Conservation (phyloP, 2,329 filamentous ascomycete species). For the Dactylonectria macrodidyma region DNA sequence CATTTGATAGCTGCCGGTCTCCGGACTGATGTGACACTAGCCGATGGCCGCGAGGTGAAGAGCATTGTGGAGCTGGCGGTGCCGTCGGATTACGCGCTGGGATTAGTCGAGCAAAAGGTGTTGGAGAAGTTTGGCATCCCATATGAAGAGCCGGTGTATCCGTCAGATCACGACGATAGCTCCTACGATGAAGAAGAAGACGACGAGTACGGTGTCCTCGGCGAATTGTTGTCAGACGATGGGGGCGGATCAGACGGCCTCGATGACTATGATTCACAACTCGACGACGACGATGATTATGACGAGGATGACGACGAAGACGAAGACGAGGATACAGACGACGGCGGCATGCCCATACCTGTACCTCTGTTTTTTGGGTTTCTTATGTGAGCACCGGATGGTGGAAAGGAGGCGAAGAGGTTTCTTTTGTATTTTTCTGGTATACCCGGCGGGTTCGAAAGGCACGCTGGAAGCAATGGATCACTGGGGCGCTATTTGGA, state of each 20-base stretch:
- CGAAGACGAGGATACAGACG: constrained; percentile 9
- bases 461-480: constrained; percentile 12
- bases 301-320: constrained; percentile 42
- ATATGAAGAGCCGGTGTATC: constrained; percentile 38
- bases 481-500: constrained; percentile 28
- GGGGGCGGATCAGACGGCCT: constrained; percentile 14
- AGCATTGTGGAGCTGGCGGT: constrained; percentile 42
- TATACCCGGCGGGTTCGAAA: constrained; percentile 12
- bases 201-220: constrained; percentile 8
- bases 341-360: constrained; percentile 35
- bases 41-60: constrained; percentile 40
- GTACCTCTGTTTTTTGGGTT: constrained; percentile 40
- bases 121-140: constrained; percentile 44
- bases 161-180: constrained; percentile 14
- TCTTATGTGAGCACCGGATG: constrained; percentile 34
- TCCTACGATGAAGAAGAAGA: constrained; percentile 26
- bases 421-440: constrained; percentile 25
- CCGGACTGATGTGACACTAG: constrained; percentile 43
- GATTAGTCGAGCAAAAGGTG: constrained; percentile 42
- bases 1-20: constrained; percentile 43
- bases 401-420: constrained; percentile 9
- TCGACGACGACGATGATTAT: constrained; percentile 27
- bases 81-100: constrained; percentile 38
- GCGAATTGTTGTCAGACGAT: constrained; percentile 22
- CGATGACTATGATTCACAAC: constrained; percentile 21